phyloP scores from a whole-genome alignment of 1,139 yeast genomes.

The Debaryomyces coudertii region DNA sequence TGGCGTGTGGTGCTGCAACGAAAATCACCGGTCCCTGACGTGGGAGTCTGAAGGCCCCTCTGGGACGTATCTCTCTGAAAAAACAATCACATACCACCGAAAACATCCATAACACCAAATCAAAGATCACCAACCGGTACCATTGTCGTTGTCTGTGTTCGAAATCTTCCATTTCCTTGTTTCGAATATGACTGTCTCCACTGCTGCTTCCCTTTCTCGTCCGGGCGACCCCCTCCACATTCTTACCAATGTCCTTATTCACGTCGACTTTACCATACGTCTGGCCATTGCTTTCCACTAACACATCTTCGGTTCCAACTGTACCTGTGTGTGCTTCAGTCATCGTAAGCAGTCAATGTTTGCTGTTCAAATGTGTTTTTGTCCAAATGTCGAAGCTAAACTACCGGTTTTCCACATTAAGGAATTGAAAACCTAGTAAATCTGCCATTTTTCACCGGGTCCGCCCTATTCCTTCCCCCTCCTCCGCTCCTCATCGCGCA shows the following conservation, averaged over 20 bases:
- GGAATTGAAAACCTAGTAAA: neutral
- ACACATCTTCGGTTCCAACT: neutral
- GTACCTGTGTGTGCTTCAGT: neutral
- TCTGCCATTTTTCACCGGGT: slow-evolving; percentile 1
- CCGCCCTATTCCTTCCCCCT: neutral
- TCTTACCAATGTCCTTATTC: neutral
- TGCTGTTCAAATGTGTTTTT: neutral
- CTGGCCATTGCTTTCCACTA: neutral
- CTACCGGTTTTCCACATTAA: neutral
- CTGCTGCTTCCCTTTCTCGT: neutral
- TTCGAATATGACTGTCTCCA: neutral
- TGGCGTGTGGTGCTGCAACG: slow-evolving; percentile 98
- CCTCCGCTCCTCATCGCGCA: too few species aligned
- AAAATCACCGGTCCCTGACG: slow-evolving; percentile 83
- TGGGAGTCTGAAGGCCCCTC: slow-evolving; percentile 91
- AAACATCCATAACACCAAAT: slow-evolving; percentile 52
- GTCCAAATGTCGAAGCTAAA: neutral
- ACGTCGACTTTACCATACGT: neutral
- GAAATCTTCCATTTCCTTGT: slow-evolving; percentile 6
- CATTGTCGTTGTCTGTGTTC: slow-evolving; percentile 22
- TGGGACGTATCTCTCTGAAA: slow-evolving; percentile 85
- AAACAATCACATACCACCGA: slow-evolving; percentile 56
- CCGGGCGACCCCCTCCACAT: neutral
- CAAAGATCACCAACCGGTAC: slow-evolving; percentile 47
- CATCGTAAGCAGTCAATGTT: neutral